phyloP scores from a whole-genome alignment of 2,329 filamentous ascomycete species.

The Aspergillus neotritici region DNA sequence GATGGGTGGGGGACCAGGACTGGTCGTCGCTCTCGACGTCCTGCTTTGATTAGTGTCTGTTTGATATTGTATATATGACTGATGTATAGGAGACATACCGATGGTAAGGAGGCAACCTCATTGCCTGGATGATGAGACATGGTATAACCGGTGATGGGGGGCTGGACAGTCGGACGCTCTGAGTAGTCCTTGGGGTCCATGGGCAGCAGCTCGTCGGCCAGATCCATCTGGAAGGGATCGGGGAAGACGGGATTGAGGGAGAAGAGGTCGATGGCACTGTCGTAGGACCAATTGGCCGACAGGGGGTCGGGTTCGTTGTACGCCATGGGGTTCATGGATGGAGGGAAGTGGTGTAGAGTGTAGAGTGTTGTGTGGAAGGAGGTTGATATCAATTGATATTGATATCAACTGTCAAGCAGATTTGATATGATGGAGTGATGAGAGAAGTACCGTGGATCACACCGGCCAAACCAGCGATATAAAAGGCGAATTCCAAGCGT shows the following conservation, averaged over 20 bases:
- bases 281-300: constrained; percentile 33
- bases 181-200: constrained; percentile 28
- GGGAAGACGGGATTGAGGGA: constrained; percentile 28
- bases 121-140: constrained; percentile 26
- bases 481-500: no score
- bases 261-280: constrained; percentile 32
- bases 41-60: constrained; percentile 12
- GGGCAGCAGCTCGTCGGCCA: constrained; percentile 24
- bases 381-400: no score
- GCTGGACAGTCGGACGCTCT: constrained; percentile 22
- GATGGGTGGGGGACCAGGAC: constrained; percentile 23
- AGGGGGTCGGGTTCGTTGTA: constrained; percentile 23
- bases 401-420: no score
- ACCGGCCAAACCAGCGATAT: no score
- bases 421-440: no score
- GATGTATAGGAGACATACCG: constrained; percentile 11
- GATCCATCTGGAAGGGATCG: constrained; percentile 26
- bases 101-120: constrained; percentile 25
- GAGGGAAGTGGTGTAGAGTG: no score
- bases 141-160: constrained; percentile 27
- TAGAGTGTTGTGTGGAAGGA: no score
- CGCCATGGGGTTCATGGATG: constrained; percentile 9
- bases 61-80: neutral
- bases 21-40: constrained; percentile 34
- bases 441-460: no score